These are phyloP conservation scores for Alternaria sp. DNA, from an alignment of 2,329 filamentous ascomycete genomes.

Conservation along the genomic window DNA sequence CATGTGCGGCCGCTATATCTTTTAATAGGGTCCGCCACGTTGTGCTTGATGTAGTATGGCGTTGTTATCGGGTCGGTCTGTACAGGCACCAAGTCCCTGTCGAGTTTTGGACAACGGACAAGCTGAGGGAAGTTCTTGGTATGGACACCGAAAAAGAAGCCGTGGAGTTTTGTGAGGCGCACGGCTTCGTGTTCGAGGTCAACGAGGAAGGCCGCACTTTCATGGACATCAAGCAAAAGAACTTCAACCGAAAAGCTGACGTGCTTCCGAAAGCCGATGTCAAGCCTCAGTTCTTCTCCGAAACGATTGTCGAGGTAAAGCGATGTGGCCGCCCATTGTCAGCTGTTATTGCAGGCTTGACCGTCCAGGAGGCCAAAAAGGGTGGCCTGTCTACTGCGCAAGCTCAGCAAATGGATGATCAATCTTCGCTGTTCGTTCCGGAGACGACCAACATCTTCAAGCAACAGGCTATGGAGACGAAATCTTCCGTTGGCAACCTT, in stretches of 20 bases:
- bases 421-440: constrained; percentile 55
- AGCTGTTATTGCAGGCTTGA: constrained; percentile 66
- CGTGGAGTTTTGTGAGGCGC: constrained; percentile 62
- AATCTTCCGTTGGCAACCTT: neutral
- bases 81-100: constrained; percentile 49
- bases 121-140: constrained; percentile 61
- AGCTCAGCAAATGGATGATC: constrained; percentile 15
- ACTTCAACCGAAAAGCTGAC: constrained; percentile 32
- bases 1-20: constrained; percentile 70
- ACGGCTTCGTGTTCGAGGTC: constrained; percentile 61
- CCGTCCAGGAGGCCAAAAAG: constrained; percentile 60
- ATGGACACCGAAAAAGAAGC: constrained; percentile 66
- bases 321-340: constrained; percentile 64
- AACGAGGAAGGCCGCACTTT: constrained; percentile 58
- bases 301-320: constrained; percentile 66
- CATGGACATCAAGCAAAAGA: constrained; percentile 63
- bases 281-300: constrained; percentile 63
- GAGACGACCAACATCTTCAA: constrained; percentile 34
- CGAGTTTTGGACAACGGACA: constrained; percentile 65
- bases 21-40: constrained; percentile 67
- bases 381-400: constrained; percentile 60
- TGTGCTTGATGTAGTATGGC: constrained; percentile 64
- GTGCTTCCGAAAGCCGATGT: constrained; percentile 31
- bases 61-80: constrained; percentile 62
- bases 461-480: constrained; percentile 11